Evolutionary conservation across 768 basidiomycete genomes (phyloP), one percentile per base, ranked within the genome.

Genomic region (Lentinula detonsa): DNA sequence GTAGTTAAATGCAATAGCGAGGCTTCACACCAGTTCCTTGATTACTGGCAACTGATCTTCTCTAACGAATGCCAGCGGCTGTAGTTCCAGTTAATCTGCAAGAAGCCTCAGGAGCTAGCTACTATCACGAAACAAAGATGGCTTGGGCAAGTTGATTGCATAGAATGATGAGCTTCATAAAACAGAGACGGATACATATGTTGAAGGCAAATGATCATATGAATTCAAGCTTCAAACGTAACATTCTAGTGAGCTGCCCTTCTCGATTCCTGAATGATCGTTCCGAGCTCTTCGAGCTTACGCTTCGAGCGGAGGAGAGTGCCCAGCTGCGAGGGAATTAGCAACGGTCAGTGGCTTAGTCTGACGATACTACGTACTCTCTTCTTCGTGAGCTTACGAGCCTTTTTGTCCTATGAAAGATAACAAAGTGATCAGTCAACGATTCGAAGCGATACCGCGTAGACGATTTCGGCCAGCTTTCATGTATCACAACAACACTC

Each of bases 331-430:
- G 59, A 40, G 54, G 55, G 40, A 64, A 18, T 61, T 40, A 61
- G 57, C 28, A 61, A 33, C 59, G 46, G 18, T 9, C 7, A 35
- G 40, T 33, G 34, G 13, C 49, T 18, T 58, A 13, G 31, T 46
- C 45, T 23, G 6, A 31, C 13, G 35, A 4, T 39, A 61, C 54
- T 23, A 39, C 48, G 21, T 71, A 97, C 96, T 83, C 95, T 88
- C 83, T 96, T 98, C 88, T 99, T 99, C 69, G 95, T 95, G 83
- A 98, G 81, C 82, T 98, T 98, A 76, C 94, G 85, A 62, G 96
- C 96, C 80, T 96, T 98, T 87, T 99, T 99, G 76, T 99, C 96
- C 94, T 94, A 70, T 49, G 61, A 52, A 13, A 39, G 37, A 54
- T 16, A 21, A 23, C 0, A 21, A 15, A 43, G 11, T 46, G n/a